Conservation (phyloP, 805 yeast species). For the Zygoascus ofunaensis region DNA sequence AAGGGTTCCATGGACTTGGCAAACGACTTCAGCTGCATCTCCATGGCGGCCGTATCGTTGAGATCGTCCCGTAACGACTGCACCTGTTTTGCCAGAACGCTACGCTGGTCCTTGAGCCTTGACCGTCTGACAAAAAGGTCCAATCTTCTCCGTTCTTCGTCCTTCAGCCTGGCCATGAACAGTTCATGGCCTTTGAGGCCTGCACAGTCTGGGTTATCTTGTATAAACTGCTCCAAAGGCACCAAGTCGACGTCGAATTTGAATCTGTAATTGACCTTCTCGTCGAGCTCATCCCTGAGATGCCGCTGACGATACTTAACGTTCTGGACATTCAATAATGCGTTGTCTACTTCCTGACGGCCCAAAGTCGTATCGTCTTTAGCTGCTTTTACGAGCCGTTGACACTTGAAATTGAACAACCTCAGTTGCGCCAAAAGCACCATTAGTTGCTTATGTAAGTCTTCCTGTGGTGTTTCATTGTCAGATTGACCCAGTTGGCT, state of each 20-base stretch:
- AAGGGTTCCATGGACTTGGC: conserved; percentile 4
- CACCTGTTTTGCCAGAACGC: conserved; percentile 9
- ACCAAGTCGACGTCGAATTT: conserved; percentile 18
- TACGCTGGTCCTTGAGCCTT: conserved; percentile 12
- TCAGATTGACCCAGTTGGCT: background rate
- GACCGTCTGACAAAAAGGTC: conserved; percentile 17
- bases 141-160: conserved; percentile 20
- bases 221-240: conserved; percentile 16
- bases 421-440: conserved; percentile 13
- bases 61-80: conserved; percentile 14
- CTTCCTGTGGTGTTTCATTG: background rate
- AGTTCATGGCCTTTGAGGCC: conserved; percentile 12
- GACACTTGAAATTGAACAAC: conserved; percentile 15
- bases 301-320: conserved; percentile 21
- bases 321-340: conserved; percentile 20
- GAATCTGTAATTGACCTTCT: conserved; percentile 11
- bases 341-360: conserved; percentile 15
- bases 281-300: conserved; percentile 16
- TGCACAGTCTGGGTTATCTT: conserved; percentile 14
- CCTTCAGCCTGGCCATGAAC: conserved; percentile 18
- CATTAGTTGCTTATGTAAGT: conserved; percentile 11
- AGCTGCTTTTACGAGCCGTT: conserved; percentile 10
- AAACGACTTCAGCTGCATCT: conserved; percentile 8
- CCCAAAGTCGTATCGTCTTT: conserved; percentile 15
- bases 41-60: conserved; percentile 8